Evolutionary conservation across 495 filamentous ascomycete genomes (phyloP).

Genomic region (Lasiosphaeriaceae sp.): DNA sequence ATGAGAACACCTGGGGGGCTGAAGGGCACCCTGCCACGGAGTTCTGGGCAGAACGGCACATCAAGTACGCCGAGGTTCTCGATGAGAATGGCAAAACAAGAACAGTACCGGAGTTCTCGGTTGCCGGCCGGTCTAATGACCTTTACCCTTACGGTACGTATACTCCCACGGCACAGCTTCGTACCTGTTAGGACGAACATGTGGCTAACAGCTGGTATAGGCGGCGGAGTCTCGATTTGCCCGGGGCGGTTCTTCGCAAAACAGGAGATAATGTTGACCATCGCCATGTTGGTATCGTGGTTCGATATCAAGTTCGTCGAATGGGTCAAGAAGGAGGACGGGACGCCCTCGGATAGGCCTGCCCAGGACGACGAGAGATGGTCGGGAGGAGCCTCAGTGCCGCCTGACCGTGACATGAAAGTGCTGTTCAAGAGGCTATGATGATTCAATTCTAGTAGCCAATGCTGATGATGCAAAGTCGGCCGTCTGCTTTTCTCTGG

Average conservation of each 20-base stretch:
- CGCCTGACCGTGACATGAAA: constrained; percentile 6
- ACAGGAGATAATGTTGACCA: constrained; percentile 2
- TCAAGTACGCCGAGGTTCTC: neutral
- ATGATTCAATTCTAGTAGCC: too few relatives aligned
- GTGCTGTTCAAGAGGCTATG: neutral
- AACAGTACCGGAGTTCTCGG: neutral
- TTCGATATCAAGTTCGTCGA: neutral
- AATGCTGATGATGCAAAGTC: too few relatives aligned
- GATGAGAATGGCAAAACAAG: neutral
- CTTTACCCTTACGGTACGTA: neutral
- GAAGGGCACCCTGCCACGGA: constrained; percentile 26
- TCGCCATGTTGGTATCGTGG: constrained; percentile 4
- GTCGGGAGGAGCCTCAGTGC: constrained; percentile 1
- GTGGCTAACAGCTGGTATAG: too few relatives aligned
- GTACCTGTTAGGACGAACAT: too few relatives aligned
- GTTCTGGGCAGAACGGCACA: constrained; percentile 34
- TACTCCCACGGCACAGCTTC: too few relatives aligned
- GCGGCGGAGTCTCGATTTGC: constrained; percentile 1
- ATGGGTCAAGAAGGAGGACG: neutral
- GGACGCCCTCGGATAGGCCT: neutral
- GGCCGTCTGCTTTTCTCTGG: too few relatives aligned
- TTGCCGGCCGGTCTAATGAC: neutral
- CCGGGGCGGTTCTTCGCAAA: constrained; percentile 7
- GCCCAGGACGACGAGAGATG: neutral
- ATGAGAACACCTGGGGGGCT: constrained; percentile 26